Evolutionary conservation across 2,329 filamentous ascomycete genomes (phyloP), one percentile per base, ranked within the genome.

Genomic region (Didymellaceae sp.): DNA sequence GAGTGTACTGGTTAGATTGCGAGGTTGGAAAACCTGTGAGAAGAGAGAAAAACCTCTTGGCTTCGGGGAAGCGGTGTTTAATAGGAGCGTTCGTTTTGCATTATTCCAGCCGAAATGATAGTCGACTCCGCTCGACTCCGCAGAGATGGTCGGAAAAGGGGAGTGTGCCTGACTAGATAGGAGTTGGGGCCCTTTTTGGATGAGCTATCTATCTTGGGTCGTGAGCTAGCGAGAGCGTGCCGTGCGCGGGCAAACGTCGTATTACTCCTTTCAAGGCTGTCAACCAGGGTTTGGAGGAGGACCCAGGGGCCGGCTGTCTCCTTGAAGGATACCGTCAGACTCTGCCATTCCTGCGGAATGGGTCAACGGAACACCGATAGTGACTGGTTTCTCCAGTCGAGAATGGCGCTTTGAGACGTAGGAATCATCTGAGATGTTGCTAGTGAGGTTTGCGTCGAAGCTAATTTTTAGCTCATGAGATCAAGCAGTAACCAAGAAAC

Each of bases 1-100:
- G 58, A 61, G 54, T 59, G 58, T 61, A 57, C 20, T 54, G 54
- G 56, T 61, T 61, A 44, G 52, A 43, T 59, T 59, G 52, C 51
- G 40, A 59, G 53, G 58, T 61, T 59, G 41, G 40, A 55, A 52
- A 45, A 57, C 58, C 47, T 59, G 45, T 55, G 54, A 57, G 56
- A 48, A 59, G 54, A 57, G 52, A 54, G 46, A 58, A 54, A 61
- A 48, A 16, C 48, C 17, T 52, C 45, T 61, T 48, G 53, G 52
- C 56, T 59, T 43, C 28, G 52, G 53, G 55, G 53, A 34, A 55
- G 44, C 53, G 54, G 49, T 8, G 31, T 41, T 57, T 55, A 61
- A 55, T 53, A 59, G 49, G 54, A 59, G 51, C 37, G 48, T 52
- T 57, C 51, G 51, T 57, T 16, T 53, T 51, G 49, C 49, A 50